Base-by-base conservation (phyloP, 208 protist genomes). In the Tritrichomonas musculus region DNA sequence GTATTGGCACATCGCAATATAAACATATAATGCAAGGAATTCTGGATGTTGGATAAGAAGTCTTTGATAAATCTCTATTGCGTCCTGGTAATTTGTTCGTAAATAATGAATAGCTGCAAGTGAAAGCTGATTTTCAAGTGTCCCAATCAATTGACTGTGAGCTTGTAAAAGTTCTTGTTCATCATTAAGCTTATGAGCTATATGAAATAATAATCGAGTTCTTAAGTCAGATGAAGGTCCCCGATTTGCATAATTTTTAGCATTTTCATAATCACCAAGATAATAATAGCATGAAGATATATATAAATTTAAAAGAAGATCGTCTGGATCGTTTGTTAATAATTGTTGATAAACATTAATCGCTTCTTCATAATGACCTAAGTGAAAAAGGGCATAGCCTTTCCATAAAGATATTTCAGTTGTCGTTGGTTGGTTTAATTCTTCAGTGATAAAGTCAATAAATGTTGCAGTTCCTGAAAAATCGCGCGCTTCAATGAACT, bases 31-130 rank as follows among this genome's bases (percentile, higher is more conserved):
- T 20, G 93, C 93, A 4, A 92, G 13, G 49, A 75, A 94, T 8
- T 94, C 92, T 72, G 96, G 95, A 50, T 98, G 97, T 92, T 99
- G 97, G 41, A 98, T 94, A 25, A 99, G 95, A 69, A 99, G 97
- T 39, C 97, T 96, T 95, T 99, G 98, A 97, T 98, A 99, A 75
- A 98, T 97, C 64, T 99, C 98, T 50, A 98, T 98, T 4, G 98
- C 97, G 93, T 99, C 97, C 93, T 98, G 96, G 95, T 96, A 99
- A 94, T 98, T 97, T 93, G 97, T 97, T 66, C 97, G 96, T 72
- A 97, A 96, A 96, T 97, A 99, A 95, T 99, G 97, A 44, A 98
- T 97, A 3, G 97, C 97, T 1, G 73, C 73, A 44, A 82, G 73
- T 30, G 73, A 82, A 30, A 82, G 73, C 73, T 82, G 73, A 41